These are phyloP conservation scores for Neurospora africana DNA, from an alignment of 495 filamentous ascomycete genomes.

Conservation along the genomic window DNA sequence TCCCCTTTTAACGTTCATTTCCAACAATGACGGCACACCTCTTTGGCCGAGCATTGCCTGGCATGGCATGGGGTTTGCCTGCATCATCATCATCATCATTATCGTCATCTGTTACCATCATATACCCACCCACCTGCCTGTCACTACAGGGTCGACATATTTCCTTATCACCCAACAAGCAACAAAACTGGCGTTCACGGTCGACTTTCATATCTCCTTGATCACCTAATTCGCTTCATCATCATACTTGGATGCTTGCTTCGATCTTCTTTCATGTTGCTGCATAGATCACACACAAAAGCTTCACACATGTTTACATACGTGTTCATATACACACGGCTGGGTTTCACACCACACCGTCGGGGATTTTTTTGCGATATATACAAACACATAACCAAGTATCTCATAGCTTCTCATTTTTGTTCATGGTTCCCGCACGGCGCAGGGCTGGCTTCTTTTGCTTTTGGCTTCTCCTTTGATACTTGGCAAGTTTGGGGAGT, in stretches of 20 bases:
- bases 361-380: neutral
- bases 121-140: neutral
- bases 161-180: neutral
- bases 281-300: neutral
- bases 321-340: neutral
- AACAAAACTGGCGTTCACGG: neutral
- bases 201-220: neutral
- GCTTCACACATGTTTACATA: neutral
- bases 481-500: neutral
- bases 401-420: neutral
- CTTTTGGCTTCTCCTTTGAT: neutral
- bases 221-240: neutral
- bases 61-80: neutral
- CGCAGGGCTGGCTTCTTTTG: neutral
- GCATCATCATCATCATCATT: neutral
- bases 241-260: neutral
- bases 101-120: neutral
- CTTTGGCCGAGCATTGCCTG: neutral
- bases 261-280: neutral
- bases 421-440: neutral
- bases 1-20: neutral
- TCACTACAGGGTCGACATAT: neutral
- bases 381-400: neutral
- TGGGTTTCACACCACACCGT: neutral
- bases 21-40: neutral